phyloP scores from a whole-genome alignment of 2,329 filamentous ascomycete species.

The Venturia nashicola region DNA sequence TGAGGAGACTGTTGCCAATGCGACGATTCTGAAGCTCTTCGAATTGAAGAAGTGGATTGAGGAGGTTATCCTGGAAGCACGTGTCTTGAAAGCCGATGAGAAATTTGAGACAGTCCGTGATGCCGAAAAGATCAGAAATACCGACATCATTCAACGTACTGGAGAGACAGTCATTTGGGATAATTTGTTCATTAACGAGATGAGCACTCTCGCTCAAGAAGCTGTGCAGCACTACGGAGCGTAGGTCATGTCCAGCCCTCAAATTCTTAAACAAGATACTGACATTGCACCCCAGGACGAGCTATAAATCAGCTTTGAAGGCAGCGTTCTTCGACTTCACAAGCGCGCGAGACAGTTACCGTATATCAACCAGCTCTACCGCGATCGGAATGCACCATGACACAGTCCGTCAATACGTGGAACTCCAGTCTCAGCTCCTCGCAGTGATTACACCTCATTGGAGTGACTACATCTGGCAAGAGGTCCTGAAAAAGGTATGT shows the following conservation, averaged over 20 bases:
- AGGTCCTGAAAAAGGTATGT: slow-evolving; percentile 61
- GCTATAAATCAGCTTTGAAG: slow-evolving; percentile 29
- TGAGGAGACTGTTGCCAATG: slow-evolving; percentile 88
- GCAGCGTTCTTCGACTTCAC: slow-evolving; percentile 79
- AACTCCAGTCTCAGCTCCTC: slow-evolving; percentile 74
- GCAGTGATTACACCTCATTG: slow-evolving; percentile 84
- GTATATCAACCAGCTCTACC: slow-evolving; percentile 64
- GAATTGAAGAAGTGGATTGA: slow-evolving; percentile 86
- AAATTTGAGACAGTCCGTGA: slow-evolving; percentile 30
- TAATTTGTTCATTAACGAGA: slow-evolving; percentile 81
- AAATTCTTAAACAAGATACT: slow-evolving; percentile 2
- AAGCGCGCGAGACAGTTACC: slow-evolving; percentile 80
- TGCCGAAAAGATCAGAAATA: slow-evolving; percentile 32
- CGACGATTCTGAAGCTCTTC: slow-evolving; percentile 75
- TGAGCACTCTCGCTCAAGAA: slow-evolving; percentile 73
- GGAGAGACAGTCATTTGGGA: slow-evolving; percentile 72
- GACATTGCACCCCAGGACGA: slow-evolving; percentile 16
- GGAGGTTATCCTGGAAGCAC: slow-evolving; percentile 57
- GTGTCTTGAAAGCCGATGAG: slow-evolving; percentile 29
- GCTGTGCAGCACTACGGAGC: slow-evolving; percentile 65
- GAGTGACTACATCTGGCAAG: slow-evolving; percentile 87
- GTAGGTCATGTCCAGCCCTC: slow-evolving; percentile 24
- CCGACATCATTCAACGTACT: slow-evolving; percentile 56
- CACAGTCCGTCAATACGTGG: slow-evolving; percentile 66
- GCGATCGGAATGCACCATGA: slow-evolving; percentile 80